phyloP scores from a whole-genome alignment of 257 asterid genomes.

The Plantago elongata region DNA sequence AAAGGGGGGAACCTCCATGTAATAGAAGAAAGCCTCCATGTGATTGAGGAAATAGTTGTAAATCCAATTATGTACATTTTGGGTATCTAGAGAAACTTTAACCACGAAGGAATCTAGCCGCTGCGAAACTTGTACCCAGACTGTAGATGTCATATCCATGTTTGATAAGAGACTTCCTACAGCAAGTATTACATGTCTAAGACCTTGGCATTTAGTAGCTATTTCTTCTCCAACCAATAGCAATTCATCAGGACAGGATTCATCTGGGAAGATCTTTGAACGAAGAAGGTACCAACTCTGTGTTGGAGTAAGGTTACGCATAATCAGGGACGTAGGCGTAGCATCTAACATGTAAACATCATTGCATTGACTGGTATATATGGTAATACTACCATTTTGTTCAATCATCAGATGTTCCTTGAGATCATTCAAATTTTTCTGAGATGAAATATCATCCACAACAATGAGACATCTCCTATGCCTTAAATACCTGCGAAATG shows the following conservation, averaged over 20 bases:
- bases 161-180: slow-evolving; percentile 25
- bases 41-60: slow-evolving; percentile 21
- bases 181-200: slow-evolving; percentile 20
- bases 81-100: slow-evolving; percentile 5
- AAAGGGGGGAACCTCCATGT: slow-evolving; percentile 23
- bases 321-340: slow-evolving; percentile 2
- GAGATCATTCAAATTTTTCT: slow-evolving; percentile 17
- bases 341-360: neutral
- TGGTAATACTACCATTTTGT: slow-evolving; percentile 22
- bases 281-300: slow-evolving; percentile 27
- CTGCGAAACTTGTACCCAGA: slow-evolving; percentile 16
- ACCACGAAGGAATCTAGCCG: slow-evolving; percentile 6
- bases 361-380: slow-evolving; percentile 19
- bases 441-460: too few relatives aligned
- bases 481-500: too few relatives aligned
- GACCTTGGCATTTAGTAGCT: slow-evolving; percentile 25
- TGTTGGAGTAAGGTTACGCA: neutral
- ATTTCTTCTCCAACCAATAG: slow-evolving; percentile 19
- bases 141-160: slow-evolving; percentile 3
- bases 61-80: slow-evolving; percentile 19
- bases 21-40: slow-evolving; percentile 21
- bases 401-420: slow-evolving; percentile 17
- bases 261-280: slow-evolving; percentile 10
- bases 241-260: slow-evolving; percentile 12
- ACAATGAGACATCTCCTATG: too few relatives aligned